Percentiles rank a stretch among this genome's conserved stretches.
phyloP scores from a whole-genome alignment of 129 eudicot species.

The Tagetes patula region DNA sequence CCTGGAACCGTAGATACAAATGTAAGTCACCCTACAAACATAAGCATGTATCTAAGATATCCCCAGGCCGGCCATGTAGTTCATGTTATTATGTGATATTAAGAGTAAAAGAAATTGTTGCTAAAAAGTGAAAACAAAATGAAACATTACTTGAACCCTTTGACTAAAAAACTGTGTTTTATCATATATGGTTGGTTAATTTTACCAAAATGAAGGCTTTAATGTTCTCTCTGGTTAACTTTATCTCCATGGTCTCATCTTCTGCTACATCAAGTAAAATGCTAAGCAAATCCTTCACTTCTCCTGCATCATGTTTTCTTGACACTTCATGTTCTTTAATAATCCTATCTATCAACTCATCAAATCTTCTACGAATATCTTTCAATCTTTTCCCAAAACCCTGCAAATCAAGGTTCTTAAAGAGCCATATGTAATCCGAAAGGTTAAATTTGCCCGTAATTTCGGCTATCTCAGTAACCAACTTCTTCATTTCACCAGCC shows the following conservation, averaged over 20 bases:
- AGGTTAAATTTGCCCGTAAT: slow-evolving; percentile 24
- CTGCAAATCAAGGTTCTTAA: slow-evolving; percentile 38
- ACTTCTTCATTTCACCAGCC: slow-evolving; percentile 25
- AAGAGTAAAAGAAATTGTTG: no score
- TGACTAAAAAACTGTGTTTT: no score
- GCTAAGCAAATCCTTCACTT: slow-evolving; percentile 35
- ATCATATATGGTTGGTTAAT: no score
- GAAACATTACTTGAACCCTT: no score
- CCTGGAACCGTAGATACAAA: slow-evolving; percentile 12
- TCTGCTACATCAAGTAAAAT: slow-evolving; percentile 28
- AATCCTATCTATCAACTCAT: slow-evolving; percentile 37
- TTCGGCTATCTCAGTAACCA: slow-evolving; percentile 29
- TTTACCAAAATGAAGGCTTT: slow-evolving; percentile 41
- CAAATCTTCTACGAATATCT: slow-evolving; percentile 22
- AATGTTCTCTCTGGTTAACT: slow-evolving; percentile 35
- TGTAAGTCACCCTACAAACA: neutral
- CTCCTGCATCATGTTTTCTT: neutral
- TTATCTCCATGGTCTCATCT: slow-evolving; percentile 38
- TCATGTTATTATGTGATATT: no score
- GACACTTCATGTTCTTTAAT: slow-evolving; percentile 34
- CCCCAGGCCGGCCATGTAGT: no score
- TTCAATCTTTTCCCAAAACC: slow-evolving; percentile 35
- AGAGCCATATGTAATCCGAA: slow-evolving; percentile 31
- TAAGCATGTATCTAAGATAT: neutral
- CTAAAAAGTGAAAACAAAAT: no score